These are phyloP conservation scores for Backusella morwellensis DNA, from an alignment of 192 early-diverging fungal species.

Conservation along the genomic window DNA sequence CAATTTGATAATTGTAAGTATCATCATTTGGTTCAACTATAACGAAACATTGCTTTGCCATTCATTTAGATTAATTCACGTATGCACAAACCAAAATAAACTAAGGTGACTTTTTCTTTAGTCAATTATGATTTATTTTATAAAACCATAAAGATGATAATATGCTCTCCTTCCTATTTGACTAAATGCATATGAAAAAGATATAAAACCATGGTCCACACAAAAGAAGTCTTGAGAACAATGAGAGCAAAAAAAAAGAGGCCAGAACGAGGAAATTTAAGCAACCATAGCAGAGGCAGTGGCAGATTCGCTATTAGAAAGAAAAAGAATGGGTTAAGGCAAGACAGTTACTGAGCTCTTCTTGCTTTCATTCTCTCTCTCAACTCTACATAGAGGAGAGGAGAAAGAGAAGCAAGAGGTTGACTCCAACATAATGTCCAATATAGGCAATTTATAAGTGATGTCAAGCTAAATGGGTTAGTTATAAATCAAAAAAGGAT, in stretches of 20 bases:
- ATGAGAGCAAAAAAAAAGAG: not conserved
- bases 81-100: not conserved
- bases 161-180: not conserved
- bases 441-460: conserved; percentile 19
- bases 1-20: not conserved
- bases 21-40: conserved; percentile 3
- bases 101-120: not conserved
- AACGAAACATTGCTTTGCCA: not conserved
- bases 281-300: conserved; percentile 42
- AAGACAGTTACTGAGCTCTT: conserved; percentile 40
- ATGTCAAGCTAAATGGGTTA: not conserved
- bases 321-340: conserved; percentile 38
- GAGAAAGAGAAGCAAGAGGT: not conserved
- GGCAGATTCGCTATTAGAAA: conserved; percentile 47
- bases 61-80: not conserved
- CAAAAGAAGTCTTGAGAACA: not conserved
- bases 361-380: conserved; percentile 1
- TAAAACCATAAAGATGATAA: not conserved
- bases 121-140: not conserved
- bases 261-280: conserved; percentile 11
- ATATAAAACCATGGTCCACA: conserved; percentile 8
- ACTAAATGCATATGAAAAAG: conserved; percentile 7
- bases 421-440: conserved; percentile 33
- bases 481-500: conserved; percentile 43
- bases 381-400: not conserved